These are phyloP conservation scores for Cercospora janseana DNA, from an alignment of 2,329 filamentous ascomycete species.

Conservation along the genomic window DNA sequence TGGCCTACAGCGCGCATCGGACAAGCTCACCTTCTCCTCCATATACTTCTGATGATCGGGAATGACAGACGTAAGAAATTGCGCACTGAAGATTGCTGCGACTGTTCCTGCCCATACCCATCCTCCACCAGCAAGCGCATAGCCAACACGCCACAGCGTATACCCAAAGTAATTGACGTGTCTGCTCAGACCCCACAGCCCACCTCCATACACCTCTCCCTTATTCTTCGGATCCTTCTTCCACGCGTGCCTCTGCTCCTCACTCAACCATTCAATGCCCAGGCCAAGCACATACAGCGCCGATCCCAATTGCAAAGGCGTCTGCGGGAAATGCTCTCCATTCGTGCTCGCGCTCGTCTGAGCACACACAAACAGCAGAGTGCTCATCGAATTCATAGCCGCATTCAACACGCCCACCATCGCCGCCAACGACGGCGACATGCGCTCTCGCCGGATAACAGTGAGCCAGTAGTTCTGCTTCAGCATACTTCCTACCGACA, in stretches of 20 bases:
- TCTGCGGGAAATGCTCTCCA: slow-evolving; percentile 44
- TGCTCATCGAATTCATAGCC: slow-evolving; percentile 55
- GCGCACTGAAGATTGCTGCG: slow-evolving; percentile 44
- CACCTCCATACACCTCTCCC: slow-evolving; percentile 52
- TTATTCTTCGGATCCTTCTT: slow-evolving; percentile 53
- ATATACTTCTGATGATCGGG: slow-evolving; percentile 54
- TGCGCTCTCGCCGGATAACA: slow-evolving; percentile 50
- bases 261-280: slow-evolving; percentile 54
- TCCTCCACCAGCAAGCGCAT: slow-evolving; percentile 50
- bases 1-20: slow-evolving; percentile 3
- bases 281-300: slow-evolving; percentile 54
- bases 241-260: slow-evolving; percentile 56
- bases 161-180: slow-evolving; percentile 58
- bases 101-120: slow-evolving; percentile 46
- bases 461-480: slow-evolving; percentile 60
- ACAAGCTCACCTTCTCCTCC: slow-evolving; percentile 37
- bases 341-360: slow-evolving; percentile 48
- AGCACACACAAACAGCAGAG: slow-evolving; percentile 53
- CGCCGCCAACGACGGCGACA: slow-evolving; percentile 46
- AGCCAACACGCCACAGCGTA: slow-evolving; percentile 52
- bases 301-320: slow-evolving; percentile 49
- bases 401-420: slow-evolving; percentile 54
- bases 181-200: slow-evolving; percentile 50
- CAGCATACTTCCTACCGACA: slow-evolving; percentile 52
- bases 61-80: slow-evolving; percentile 48